Conservation (phyloP, 495 filamentous ascomycete species). For the Talaromyces adpressus region DNA sequence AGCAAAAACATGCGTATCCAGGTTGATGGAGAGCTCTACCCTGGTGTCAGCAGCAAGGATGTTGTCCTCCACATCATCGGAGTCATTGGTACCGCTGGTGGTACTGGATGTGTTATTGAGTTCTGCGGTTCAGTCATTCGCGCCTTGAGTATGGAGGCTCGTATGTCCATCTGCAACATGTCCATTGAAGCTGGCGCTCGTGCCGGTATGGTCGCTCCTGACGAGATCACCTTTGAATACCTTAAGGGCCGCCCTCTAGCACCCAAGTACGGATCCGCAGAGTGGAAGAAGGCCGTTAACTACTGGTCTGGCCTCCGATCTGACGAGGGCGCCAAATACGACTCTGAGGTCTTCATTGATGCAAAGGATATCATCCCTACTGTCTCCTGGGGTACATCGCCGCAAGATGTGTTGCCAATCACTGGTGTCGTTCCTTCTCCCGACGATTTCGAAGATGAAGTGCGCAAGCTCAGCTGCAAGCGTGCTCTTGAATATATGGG, state of each 20-base stretch:
- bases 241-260: slow-evolving; percentile 85
- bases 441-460: slow-evolving; percentile 70
- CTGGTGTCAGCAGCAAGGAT: slow-evolving; percentile 94
- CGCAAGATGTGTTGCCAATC: slow-evolving; percentile 92
- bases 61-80: slow-evolving; percentile 93
- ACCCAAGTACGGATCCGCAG: slow-evolving; percentile 70
- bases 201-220: slow-evolving; percentile 94
- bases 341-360: slow-evolving; percentile 79
- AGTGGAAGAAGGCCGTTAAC: slow-evolving; percentile 83
- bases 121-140: slow-evolving; percentile 93
- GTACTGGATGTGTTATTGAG: slow-evolving; percentile 91
- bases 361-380: slow-evolving; percentile 90
- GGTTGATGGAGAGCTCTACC: slow-evolving; percentile 83
- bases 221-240: slow-evolving; percentile 90
- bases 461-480: slow-evolving; percentile 68
- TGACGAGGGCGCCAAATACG: slow-evolving; percentile 78
- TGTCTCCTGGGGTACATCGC: slow-evolving; percentile 94
- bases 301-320: slow-evolving; percentile 87
- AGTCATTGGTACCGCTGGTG: slow-evolving; percentile 90
- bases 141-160: slow-evolving; percentile 86
- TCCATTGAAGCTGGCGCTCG: slow-evolving; percentile 96
- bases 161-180: slow-evolving; percentile 99
- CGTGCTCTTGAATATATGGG: slow-evolving; percentile 96
- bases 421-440: slow-evolving; percentile 84
- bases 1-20: slow-evolving; percentile 98